Evolutionary conservation across 2,329 filamentous ascomycete genomes (phyloP).

Genomic region (Xylaria hypoxylon): DNA sequence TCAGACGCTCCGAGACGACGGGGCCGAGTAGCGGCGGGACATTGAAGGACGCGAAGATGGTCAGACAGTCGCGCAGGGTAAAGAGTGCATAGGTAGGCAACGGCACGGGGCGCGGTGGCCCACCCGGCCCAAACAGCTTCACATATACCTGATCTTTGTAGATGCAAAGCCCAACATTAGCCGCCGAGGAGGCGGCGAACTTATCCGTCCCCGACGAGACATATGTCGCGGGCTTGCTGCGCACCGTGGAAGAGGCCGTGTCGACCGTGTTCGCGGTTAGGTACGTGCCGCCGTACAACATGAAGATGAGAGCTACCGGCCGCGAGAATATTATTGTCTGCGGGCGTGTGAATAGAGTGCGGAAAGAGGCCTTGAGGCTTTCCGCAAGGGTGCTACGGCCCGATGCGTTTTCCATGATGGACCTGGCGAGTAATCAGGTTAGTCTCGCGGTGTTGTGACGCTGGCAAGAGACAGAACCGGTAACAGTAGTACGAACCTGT

Average conservation of each 20-base stretch:
- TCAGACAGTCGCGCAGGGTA: slow-evolving; percentile 83
- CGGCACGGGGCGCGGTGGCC: slow-evolving; percentile 69
- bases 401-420: slow-evolving; percentile 85
- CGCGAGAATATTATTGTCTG: slow-evolving; percentile 71
- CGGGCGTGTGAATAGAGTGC: slow-evolving; percentile 68
- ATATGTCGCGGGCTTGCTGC: slow-evolving; percentile 65
- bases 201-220: slow-evolving; percentile 82
- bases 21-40: slow-evolving; percentile 83
- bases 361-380: slow-evolving; percentile 70
- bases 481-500: slow-evolving; percentile 67
- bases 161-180: slow-evolving; percentile 87
- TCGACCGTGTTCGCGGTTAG: slow-evolving; percentile 89
- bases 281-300: slow-evolving; percentile 90
- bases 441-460: slow-evolving; percentile 3
- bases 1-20: slow-evolving; percentile 66
- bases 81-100: slow-evolving; percentile 81
- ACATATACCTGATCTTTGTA: slow-evolving; percentile 93
- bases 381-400: slow-evolving; percentile 69
- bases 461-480: background rate
- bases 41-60: slow-evolving; percentile 94
- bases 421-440: slow-evolving; percentile 57
- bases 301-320: slow-evolving; percentile 76
- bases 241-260: slow-evolving; percentile 76
- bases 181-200: slow-evolving; percentile 81
- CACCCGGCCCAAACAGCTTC: slow-evolving; percentile 77